phyloP scores from a whole-genome alignment of 331 rosid genomes.

The Dryas integrifolia region DNA sequence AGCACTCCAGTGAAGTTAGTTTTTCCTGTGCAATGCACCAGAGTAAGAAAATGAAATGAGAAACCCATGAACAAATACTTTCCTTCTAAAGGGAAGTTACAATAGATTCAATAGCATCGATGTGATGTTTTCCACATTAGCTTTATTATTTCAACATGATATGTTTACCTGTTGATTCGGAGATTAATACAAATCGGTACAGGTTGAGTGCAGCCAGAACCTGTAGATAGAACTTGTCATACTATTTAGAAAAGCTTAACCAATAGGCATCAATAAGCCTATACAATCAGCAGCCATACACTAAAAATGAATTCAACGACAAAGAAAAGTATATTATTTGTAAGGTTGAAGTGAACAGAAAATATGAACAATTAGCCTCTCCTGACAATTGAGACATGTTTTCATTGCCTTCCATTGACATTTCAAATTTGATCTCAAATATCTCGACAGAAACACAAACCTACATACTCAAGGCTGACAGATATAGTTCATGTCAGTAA shows the following conservation, averaged over 20 bases:
- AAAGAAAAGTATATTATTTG: background rate
- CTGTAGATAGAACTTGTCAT: conserved; percentile 32
- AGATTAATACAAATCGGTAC: conserved; percentile 69
- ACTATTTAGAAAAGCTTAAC: background rate
- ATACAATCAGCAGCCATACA: background rate
- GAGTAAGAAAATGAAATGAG: background rate
- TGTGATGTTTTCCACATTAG: background rate
- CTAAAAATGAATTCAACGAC: background rate
- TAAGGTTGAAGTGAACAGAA: background rate
- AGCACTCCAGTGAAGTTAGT: conserved; percentile 57
- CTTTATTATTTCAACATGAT: background rate
- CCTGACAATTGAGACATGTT: background rate
- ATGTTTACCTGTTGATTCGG: conserved; percentile 68
- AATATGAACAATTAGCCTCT: background rate
- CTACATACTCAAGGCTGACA: too few relatives aligned
- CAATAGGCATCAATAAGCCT: background rate
- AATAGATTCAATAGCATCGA: background rate
- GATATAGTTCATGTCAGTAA: too few relatives aligned
- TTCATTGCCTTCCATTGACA: too few relatives aligned
- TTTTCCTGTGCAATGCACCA: conserved; percentile 48
- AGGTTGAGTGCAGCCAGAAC: conserved; percentile 82
- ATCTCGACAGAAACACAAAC: background rate
- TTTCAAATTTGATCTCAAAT: background rate
- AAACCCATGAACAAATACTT: background rate
- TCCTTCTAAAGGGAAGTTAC: background rate